Evolutionary conservation across 2,329 filamentous ascomycete genomes (phyloP).

Genomic region (Neofusicoccum umdonicola): DNA sequence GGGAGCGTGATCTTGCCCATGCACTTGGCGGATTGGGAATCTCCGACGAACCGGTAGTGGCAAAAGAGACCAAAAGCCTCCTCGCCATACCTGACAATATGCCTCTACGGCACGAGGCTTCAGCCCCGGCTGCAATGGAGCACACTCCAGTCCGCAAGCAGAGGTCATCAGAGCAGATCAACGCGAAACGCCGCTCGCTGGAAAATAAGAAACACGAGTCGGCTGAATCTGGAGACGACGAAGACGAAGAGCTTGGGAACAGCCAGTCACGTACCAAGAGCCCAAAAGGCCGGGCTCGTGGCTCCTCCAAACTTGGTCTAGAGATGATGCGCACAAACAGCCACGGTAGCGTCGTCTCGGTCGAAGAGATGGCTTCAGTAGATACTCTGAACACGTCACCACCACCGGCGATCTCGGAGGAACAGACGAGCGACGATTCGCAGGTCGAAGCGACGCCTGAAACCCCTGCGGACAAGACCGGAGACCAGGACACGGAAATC

Average conservation of each 20-base stretch:
- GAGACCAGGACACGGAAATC: background rate
- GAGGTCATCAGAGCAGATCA: slow-evolving; percentile 71
- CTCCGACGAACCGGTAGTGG: slow-evolving; percentile 53
- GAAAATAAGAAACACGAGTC: slow-evolving; percentile 73
- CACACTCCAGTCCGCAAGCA: slow-evolving; percentile 52
- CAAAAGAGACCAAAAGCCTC: slow-evolving; percentile 23
- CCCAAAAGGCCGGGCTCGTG: slow-evolving; percentile 45
- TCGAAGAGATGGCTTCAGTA: slow-evolving; percentile 42
- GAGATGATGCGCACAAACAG: slow-evolving; percentile 99
- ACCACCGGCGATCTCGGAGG: slow-evolving; percentile 43
- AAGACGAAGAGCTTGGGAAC: slow-evolving; percentile 83
- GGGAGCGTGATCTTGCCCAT: slow-evolving; percentile 53
- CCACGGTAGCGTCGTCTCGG: slow-evolving; percentile 69
- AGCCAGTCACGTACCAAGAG: slow-evolving; percentile 51
- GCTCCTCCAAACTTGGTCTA: slow-evolving; percentile 78
- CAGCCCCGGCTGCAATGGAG: slow-evolving; percentile 60
- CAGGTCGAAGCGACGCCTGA: slow-evolving; percentile 24
- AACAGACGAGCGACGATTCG: slow-evolving; percentile 28
- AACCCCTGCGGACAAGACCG: background rate
- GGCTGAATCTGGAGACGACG: slow-evolving; percentile 87
- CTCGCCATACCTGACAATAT: slow-evolving; percentile 34
- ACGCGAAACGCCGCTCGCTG: slow-evolving; percentile 69
- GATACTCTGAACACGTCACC: slow-evolving; percentile 37
- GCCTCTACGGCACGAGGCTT: slow-evolving; percentile 45
- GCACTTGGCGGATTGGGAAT: slow-evolving; percentile 71